Evolutionary conservation across 345 rosid genomes (phyloP), one percentile per base, ranked within the genome.

Genomic region (Physaria fendleri): DNA sequence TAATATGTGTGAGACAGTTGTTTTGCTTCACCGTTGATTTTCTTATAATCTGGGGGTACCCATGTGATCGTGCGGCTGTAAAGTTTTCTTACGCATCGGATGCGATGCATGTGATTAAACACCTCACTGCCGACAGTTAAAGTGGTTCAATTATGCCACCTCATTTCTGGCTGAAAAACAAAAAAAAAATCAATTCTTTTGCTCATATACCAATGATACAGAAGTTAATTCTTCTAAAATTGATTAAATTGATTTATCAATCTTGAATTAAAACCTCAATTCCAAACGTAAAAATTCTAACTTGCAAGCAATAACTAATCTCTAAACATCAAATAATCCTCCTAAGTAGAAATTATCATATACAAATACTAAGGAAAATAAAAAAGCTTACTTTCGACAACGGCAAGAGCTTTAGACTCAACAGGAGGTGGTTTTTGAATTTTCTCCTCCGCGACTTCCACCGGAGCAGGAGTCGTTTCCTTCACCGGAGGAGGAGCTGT

Each of bases 351-450:
- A 16, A 22, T 40, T 30, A 41, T 5, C 46, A 37, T 35, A 5
- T 9, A 54, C 23, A 38, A 10, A 22, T 1, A 39, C 8, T 27
- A 3, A 29, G 7, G 7, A 35, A 3, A 15, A 29, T 1, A 6
- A 25, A 5, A 27, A 13, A 66, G 39, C 61, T 68, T 85, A 90
- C 97, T 80, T 28, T 79, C 93, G 6, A 75, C 81, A 23, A 75
- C 69, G 24, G 65, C 81, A 12, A 81, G 85, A 62, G 95, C 82
- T 73, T 84, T 80, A 52, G 85, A 67, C 18, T 79, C 85, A 5
- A 48, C 88, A 25, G 75, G 62, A 64, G 77, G 72, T 37, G 69
- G 82, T 45, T 22, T 30, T 0, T 40, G 38, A 6, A 73, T 23
- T 39, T 79, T 88, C 66, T 75, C 77, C 60, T 71, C 74, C 28